phyloP scores from a whole-genome alignment of 2,329 filamentous ascomycete species.

The Sporothrix dimorphospora region DNA sequence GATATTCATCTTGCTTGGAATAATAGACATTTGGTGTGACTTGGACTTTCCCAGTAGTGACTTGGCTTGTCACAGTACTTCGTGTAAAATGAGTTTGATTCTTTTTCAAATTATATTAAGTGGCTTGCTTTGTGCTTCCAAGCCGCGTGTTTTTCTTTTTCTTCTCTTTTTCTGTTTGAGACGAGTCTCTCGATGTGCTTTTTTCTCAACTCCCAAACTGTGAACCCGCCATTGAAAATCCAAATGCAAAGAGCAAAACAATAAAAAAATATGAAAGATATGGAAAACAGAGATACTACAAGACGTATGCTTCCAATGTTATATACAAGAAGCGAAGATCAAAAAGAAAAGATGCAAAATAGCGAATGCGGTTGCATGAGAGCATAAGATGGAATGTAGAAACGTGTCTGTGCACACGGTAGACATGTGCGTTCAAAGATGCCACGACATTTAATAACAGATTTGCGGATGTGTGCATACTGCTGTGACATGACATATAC shows the following conservation, averaged over 20 bases:
- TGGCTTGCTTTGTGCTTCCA: neutral
- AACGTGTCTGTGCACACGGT: neutral
- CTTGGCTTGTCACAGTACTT: neutral
- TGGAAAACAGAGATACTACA: conserved; percentile 11
- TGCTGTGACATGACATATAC: too few species aligned
- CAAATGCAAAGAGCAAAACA: neutral
- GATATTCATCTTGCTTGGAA: conserved; percentile 15
- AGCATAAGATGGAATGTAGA: neutral
- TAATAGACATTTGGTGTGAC: conserved; percentile 22
- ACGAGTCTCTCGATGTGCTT: neutral
- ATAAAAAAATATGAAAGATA: conserved; percentile 10
- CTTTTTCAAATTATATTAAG: neutral
- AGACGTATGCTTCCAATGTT: conserved; percentile 24
- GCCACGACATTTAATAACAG: neutral
- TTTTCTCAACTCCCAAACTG: neutral
- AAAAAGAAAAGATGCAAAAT: conserved; percentile 9
- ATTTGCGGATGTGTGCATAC: neutral
- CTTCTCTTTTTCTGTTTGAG: neutral
- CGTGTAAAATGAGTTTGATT: neutral
- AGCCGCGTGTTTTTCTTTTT: neutral
- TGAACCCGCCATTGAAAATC: neutral
- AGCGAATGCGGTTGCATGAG: neutral
- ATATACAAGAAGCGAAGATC: conserved; percentile 29
- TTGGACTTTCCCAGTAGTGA: neutral
- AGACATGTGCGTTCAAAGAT: neutral